phyloP scores from a whole-genome alignment of 202 grass and related monocot species.

The Bolboschoenoplectus hybrid region DNA sequence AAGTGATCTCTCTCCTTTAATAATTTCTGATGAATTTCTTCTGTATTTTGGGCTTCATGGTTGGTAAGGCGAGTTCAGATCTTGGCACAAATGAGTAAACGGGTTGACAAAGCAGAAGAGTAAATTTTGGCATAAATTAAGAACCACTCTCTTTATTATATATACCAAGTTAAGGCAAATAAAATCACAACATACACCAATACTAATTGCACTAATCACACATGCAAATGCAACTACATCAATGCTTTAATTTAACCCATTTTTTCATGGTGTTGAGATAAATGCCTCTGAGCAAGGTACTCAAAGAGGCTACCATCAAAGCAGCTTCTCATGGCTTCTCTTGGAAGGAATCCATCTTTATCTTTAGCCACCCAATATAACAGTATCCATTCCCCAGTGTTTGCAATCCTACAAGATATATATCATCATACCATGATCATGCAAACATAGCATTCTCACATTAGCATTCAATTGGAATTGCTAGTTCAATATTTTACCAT shows the following conservation, averaged over 20 bases:
- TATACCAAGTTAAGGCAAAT: slow-evolving; percentile 8
- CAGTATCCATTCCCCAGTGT: slow-evolving; percentile 51
- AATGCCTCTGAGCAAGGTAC: slow-evolving; percentile 42
- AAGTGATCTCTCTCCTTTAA: too few species aligned
- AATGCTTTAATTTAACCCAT: slow-evolving; percentile 31
- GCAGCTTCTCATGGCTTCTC: slow-evolving; percentile 51
- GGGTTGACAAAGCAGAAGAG: background rate
- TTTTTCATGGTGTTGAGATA: slow-evolving; percentile 33
- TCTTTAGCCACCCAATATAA: slow-evolving; percentile 57
- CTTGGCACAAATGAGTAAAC: too few species aligned
- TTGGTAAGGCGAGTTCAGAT: too few species aligned
- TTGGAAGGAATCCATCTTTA: slow-evolving; percentile 50
- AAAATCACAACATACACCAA: background rate
- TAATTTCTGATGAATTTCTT: too few species aligned
- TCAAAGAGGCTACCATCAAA: slow-evolving; percentile 69
- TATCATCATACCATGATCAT: background rate
- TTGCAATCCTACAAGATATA: slow-evolving; percentile 45
- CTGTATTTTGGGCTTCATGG: too few species aligned
- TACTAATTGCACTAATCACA: background rate
- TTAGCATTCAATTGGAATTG: slow-evolving; percentile 4
- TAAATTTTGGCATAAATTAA: background rate
- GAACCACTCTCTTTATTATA: background rate
- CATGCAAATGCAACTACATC: background rate
- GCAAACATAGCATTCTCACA: background rate
- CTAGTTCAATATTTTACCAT: slow-evolving; percentile 41